A percentile compares a stretch with the other conserved stretches of the same genome.
phyloP scores from a whole-genome alignment of 192 early-diverging fungal genomes.

The Backusella luteola region DNA sequence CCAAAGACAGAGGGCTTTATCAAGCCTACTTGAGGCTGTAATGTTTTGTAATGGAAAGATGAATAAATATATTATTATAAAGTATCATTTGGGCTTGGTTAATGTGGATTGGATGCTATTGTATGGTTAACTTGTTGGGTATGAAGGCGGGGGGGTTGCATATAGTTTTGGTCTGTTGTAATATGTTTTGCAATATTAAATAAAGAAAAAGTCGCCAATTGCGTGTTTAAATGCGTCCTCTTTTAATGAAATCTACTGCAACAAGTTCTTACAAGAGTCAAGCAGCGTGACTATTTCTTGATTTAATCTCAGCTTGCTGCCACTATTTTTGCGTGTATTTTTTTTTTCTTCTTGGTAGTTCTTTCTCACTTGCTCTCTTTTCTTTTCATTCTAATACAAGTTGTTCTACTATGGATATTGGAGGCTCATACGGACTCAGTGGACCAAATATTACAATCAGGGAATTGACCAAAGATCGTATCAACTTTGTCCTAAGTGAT shows the following conservation, averaged over 20 bases:
- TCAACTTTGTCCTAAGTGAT: slow-evolving; percentile 85
- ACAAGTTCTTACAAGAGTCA: too few species aligned
- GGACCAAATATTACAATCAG: slow-evolving; percentile 60
- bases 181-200: too few species aligned
- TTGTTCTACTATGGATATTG: slow-evolving; percentile 16
- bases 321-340: not conserved
- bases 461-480: slow-evolving; percentile 52
- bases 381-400: not conserved
- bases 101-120: too few species aligned
- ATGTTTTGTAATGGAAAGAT: not conserved
- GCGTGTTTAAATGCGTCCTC: too few species aligned
- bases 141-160: too few species aligned
- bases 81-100: too few species aligned
- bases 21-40: not conserved
- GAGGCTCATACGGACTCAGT: slow-evolving; percentile 27
- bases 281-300: not conserved
- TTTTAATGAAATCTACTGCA: too few species aligned
- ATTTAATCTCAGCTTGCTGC: not conserved
- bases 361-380: not conserved
- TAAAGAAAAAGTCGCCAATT: too few species aligned
- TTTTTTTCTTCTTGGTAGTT: not conserved
- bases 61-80: not conserved
- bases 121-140: too few species aligned
- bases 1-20: not conserved
- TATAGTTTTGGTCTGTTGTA: too few species aligned